Conservation (phyloP, 2,329 filamentous ascomycete species). For the Trichocomaceae sp. region DNA sequence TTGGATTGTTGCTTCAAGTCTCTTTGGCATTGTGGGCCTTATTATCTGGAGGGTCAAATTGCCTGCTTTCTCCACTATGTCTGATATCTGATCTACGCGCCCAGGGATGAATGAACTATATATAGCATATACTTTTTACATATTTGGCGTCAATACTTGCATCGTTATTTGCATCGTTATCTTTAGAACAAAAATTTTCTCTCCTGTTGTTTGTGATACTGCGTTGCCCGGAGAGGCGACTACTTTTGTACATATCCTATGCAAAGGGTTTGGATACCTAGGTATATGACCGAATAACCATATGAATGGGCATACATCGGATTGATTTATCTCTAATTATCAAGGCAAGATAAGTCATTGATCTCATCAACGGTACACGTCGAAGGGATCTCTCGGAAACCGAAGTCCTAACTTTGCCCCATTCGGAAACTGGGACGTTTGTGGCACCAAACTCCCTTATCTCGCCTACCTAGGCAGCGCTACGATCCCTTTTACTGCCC, state of each 20-base stretch:
- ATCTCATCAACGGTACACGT: too few relatives aligned
- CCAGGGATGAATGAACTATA: neutral
- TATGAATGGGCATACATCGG: too few relatives aligned
- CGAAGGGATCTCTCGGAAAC: too few relatives aligned
- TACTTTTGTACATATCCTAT: neutral
- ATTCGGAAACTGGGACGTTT: too few relatives aligned
- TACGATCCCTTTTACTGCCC: too few relatives aligned
- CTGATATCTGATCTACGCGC: slow-evolving; percentile 1
- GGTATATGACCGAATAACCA: neutral
- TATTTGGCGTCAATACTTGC: neutral
- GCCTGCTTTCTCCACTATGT: neutral
- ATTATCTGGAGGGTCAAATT: slow-evolving; percentile 14
- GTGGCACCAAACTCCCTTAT: too few relatives aligned
- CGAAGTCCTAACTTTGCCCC: too few relatives aligned
- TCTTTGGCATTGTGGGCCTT: slow-evolving; percentile 22
- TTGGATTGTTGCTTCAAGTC: slow-evolving; percentile 35
- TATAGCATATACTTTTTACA: neutral
- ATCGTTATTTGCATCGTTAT: neutral
- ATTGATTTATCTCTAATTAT: too few relatives aligned
- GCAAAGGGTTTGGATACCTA: neutral
- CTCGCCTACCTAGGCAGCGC: too few relatives aligned
- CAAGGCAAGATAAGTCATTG: too few relatives aligned
- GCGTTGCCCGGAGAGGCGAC: neutral
- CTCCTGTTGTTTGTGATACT: neutral
- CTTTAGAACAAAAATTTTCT: neutral